These are phyloP conservation scores for Hebeloma cylindrosporum DNA, from an alignment of 768 basidiomycete species.

Conservation along the genomic window DNA sequence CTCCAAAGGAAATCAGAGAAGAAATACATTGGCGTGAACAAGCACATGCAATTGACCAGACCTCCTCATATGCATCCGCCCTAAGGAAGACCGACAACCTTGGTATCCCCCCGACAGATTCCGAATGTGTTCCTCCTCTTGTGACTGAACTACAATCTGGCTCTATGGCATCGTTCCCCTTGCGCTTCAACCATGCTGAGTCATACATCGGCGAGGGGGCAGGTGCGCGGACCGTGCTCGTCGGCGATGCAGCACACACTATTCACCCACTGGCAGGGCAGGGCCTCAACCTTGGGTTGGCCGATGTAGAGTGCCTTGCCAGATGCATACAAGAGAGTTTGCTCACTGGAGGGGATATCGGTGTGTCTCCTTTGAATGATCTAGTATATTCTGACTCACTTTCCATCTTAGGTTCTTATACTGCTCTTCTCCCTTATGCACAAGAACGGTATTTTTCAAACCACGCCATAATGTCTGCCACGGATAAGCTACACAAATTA, in stretches of 20 bases:
- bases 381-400: background rate
- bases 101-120: constrained; percentile 62
- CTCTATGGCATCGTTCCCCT: constrained; percentile 86
- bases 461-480: constrained; percentile 78
- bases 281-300: constrained; percentile 92
- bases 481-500: constrained; percentile 89
- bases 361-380: constrained; percentile 39
- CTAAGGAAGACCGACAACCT: constrained; percentile 27
- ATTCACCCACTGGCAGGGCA: constrained; percentile 95
- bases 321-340: constrained; percentile 61
- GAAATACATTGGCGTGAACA: constrained; percentile 76
- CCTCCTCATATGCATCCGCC: constrained; percentile 63
- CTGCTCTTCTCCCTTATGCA: constrained; percentile 73
- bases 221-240: constrained; percentile 74
- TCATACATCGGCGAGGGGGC: constrained; percentile 75
- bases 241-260: constrained; percentile 96
- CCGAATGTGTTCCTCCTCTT: constrained; percentile 70
- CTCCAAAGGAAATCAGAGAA: constrained; percentile 47
- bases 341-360: constrained; percentile 76
- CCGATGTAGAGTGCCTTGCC: constrained; percentile 74
- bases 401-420: constrained; percentile 63
- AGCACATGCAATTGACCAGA: constrained; percentile 61
- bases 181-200: constrained; percentile 85
- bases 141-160: constrained; percentile 69
- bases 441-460: constrained; percentile 83